Conservation (phyloP, 2,329 filamentous ascomycete genomes). For the Botrytis hyacinthi region DNA sequence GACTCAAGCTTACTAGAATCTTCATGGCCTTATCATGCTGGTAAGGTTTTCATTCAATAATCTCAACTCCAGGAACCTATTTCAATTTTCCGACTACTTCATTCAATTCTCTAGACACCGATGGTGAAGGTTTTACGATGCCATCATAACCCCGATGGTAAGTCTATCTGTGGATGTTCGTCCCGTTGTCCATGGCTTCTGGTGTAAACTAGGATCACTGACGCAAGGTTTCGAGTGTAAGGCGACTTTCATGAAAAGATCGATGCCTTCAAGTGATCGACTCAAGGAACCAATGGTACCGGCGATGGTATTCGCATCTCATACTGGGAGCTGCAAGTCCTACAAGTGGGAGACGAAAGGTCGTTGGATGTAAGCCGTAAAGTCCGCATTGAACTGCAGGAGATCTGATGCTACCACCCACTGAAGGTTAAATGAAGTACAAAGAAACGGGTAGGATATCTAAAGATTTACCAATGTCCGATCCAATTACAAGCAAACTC, state of each 20-base stretch:
- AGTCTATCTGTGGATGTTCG: not conserved
- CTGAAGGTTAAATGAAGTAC: accelerated
- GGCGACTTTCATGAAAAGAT: constrained; percentile 18
- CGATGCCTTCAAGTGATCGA: not conserved
- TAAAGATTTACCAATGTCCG: not conserved
- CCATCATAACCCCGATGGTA: not conserved
- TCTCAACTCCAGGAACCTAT: not conserved
- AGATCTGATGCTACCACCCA: constrained; percentile 41
- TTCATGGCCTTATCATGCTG: not conserved
- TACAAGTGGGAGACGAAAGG: constrained; percentile 38
- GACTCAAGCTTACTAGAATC: not conserved
- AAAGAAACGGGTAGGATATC: not conserved
- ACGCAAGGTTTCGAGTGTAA: not conserved
- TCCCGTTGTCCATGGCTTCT: not conserved
- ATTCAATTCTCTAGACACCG: not conserved
- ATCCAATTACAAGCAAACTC: not conserved
- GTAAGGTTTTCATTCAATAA: not conserved
- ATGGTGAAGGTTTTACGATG: not conserved
- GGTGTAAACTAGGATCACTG: constrained; percentile 40
- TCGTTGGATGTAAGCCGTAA: constrained; percentile 31
- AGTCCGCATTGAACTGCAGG: constrained; percentile 41
- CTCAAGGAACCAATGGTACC: not conserved
- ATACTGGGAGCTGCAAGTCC: not conserved
- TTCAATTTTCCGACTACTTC: not conserved
- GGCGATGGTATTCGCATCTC: not conserved